Conservation (phyloP, 345 rosid genomes). For the Lagerstroemia speciosa region DNA sequence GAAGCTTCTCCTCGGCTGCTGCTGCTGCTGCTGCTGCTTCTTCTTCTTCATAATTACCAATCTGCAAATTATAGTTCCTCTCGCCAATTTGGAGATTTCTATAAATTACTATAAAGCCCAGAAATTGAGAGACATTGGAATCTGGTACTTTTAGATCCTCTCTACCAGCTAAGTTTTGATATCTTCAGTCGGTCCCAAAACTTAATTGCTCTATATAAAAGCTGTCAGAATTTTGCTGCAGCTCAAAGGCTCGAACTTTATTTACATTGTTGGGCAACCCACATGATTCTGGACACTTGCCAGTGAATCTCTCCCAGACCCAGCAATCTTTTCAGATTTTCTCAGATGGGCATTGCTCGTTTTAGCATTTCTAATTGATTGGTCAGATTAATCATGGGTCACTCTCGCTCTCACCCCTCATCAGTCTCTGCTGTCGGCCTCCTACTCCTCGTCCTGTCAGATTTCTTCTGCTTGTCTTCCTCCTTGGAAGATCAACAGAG, state of each 20-base stretch:
- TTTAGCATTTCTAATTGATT: slow-evolving; percentile 4
- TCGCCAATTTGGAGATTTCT: not conserved
- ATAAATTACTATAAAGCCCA: not conserved
- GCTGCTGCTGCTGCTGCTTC: no score
- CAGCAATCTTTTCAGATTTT: slow-evolving; percentile 13
- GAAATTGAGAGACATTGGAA: slow-evolving; percentile 6
- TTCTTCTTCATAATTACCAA: no score
- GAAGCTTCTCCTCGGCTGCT: no score
- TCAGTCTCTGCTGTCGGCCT: not conserved
- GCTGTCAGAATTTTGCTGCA: not conserved
- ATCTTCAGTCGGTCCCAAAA: not conserved
- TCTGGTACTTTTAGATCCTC: not conserved
- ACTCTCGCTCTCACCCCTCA: slow-evolving; percentile 6
- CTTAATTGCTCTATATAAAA: not conserved
- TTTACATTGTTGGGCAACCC: not conserved
- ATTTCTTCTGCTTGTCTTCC: slow-evolving; percentile 2
- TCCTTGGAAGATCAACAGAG: slow-evolving; percentile 32
- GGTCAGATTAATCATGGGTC: slow-evolving; percentile 28
- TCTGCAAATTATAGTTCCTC: no score
- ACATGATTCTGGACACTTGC: not conserved
- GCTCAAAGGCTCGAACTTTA: not conserved
- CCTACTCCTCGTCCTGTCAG: not conserved
- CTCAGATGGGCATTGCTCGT: slow-evolving; percentile 7
- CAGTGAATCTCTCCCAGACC: slow-evolving; percentile 1
- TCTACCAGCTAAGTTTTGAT: not conserved